Conservation (phyloP, 495 filamentous ascomycete genomes). For the Aspergillus homomorphus region DNA sequence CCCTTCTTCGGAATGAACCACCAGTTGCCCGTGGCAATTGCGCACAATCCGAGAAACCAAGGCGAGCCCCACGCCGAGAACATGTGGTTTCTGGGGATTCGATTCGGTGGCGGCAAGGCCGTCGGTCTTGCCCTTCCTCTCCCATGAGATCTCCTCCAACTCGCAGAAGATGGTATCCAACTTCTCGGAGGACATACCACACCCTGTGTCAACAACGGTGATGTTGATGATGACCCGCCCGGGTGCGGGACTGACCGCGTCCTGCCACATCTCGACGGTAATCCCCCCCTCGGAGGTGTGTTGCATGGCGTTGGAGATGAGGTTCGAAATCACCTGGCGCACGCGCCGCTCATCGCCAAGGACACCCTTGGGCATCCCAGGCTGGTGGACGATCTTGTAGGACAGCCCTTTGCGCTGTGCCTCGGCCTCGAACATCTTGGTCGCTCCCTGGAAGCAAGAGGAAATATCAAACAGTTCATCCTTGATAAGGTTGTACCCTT, state of each 20-base stretch:
- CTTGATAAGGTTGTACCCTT: constrained; percentile 73
- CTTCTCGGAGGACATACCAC: constrained; percentile 70
- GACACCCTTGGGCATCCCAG: constrained; percentile 65
- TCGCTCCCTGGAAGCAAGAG: constrained; percentile 67
- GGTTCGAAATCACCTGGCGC: constrained; percentile 76
- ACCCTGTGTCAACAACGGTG: constrained; percentile 71
- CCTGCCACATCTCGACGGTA: constrained; percentile 57
- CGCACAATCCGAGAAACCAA: constrained; percentile 76
- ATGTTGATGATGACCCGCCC: constrained; percentile 65
- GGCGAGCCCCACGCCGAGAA: constrained; percentile 77
- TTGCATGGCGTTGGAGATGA: constrained; percentile 81
- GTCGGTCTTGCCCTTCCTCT: constrained; percentile 30
- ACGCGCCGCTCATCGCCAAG: constrained; percentile 83
- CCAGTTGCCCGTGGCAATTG: constrained; percentile 85
- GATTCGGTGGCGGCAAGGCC: constrained; percentile 1
- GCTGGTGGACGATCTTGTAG: constrained; percentile 65
- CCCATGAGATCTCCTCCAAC: constrained; percentile 75
- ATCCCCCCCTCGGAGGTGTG: constrained; percentile 67
- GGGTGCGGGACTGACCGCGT: constrained; percentile 30
- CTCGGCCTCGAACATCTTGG: constrained; percentile 68
- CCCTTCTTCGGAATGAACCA: constrained; percentile 78
- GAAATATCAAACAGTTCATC: constrained; percentile 75
- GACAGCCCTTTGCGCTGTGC: constrained; percentile 68
- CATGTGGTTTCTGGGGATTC: constrained; percentile 24
- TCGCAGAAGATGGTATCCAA: constrained; percentile 79